phyloP scores from a whole-genome alignment of 257 asterid genomes.

The Lantana camara region DNA sequence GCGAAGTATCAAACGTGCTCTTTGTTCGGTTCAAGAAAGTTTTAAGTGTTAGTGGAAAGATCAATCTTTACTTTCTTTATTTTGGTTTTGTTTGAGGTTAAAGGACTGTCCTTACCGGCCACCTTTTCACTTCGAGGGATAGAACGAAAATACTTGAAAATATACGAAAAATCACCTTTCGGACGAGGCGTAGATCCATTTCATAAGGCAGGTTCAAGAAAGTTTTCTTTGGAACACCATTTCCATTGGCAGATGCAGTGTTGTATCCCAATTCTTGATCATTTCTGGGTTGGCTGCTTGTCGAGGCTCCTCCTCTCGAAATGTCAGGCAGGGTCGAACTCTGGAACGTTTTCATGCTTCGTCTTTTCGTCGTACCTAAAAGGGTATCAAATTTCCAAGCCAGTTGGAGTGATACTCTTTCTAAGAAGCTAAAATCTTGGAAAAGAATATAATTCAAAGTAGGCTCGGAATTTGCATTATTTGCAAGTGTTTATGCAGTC shows the following conservation, averaged over 20 bases:
- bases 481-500: not conserved
- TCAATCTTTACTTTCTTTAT: too few species aligned
- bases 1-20: too few species aligned
- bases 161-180: constrained; percentile 37
- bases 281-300: constrained; percentile 32
- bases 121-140: too few species aligned
- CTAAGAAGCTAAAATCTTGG: not conserved
- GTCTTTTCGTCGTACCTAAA: not conserved
- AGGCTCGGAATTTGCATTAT: not conserved
- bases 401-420: constrained; percentile 1
- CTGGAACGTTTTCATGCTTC: constrained; percentile 18
- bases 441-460: not conserved
- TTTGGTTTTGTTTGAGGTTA: too few species aligned
- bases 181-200: constrained; percentile 31
- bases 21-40: too few species aligned
- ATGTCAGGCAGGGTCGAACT: constrained; percentile 26
- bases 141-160: not conserved
- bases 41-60: too few species aligned
- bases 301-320: constrained; percentile 35
- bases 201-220: constrained; percentile 4
- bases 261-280: constrained; percentile 36
- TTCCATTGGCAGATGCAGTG: constrained; percentile 13
- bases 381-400: not conserved
- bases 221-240: not conserved
- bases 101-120: too few species aligned